Base-by-base conservation (phyloP, 805 yeast species). In the Sugiyamaella americana region DNA sequence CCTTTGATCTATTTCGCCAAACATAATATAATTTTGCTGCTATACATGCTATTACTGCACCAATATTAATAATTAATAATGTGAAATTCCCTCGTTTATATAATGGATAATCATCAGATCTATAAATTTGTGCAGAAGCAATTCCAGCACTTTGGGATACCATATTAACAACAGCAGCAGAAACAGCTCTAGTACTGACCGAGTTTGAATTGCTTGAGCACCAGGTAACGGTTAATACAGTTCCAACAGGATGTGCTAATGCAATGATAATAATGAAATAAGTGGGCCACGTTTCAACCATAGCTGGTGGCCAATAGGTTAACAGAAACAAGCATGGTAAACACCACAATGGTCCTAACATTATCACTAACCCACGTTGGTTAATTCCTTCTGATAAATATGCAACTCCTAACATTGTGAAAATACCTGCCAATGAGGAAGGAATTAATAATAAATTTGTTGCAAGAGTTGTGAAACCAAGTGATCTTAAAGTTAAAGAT, bases 81-180 rank as follows among this genome's bases (percentile, higher is more conserved):
- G 23, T 8, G 18, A 5, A 18, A 50, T 82, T 80, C 37, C 88
- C 89, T n/a, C 73, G 61, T 34, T 70, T 70, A 58, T 83, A 83
- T 24, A 70, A 56, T 1, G 87, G 88, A 32, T 65, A 65, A 58
- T 82, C 88, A 38, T 71, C 73, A 1, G 58, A 59, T 37, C 80
- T 62, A 59, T 82, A 82, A 8, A 82, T 70, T 56, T 80, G 76
- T 5, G 79, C 66, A 3, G 79, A 65, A 4, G 73, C 63, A 40
- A 82, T 77, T 16, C 68, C 61, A 1, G 79, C 82, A 1, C 76
- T 66, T 56, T 82, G 87, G 1, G 76, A 76, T 59, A 72, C 74
- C 68, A 80, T 79, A 53, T 80, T 82, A 58, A 76, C 81, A 35
- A 82, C 48, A 0, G 87, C 79, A 0, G 84, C 76, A 17, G 82